Base-by-base conservation (phyloP, 192 early-diverging fungal species). In the Backusella sp. region DNA sequence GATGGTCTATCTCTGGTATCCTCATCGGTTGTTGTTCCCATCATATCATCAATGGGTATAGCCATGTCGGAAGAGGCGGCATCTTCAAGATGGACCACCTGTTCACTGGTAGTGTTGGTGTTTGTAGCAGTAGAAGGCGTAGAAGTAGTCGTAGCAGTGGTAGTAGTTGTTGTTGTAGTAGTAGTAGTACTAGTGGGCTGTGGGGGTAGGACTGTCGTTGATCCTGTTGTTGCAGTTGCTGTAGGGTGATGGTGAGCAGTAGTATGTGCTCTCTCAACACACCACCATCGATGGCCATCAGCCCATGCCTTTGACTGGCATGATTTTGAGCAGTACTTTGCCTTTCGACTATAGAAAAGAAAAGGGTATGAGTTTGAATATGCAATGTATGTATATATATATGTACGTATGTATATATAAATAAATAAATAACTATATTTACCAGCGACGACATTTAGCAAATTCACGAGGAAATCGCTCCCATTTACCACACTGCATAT, bases 371-470 rank as follows among this genome's bases (percentile, higher is more conserved):
- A 42, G 12, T 76, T 39, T 49, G 28, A 67, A 65, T 19, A 44
- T 44, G 42, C 15, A 44, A 44, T 44, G 42, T 44, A 69, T n/a
- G 32, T 32, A 32, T 32, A 3, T 3, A 32, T 32, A 3, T 3
- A 32, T 32, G 32, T 32, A 32, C 30, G 2, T 32, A 32, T 32
- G 3, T 32, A 32, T 32, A 32, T 3, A 32, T 28, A 28, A 28
- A 28, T 32, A 32, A 32, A 32, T 28, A 28, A 28, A 28, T 28
- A 28, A 12, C n/a, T 69, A 69, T 49, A 73, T 72, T 44, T 77
- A 81, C 80, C 96, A 97, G 66, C 93, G 81, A 34, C 92, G 92
- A 80, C 96, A 97, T 84, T 94, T 96, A 42, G 91, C 89, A 85
- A 95, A 95, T 84, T 95, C 89, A 72, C 92, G 84, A 12, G 89